Conservation (phyloP, 345 rosid species). For the Euphorbia lathyris region DNA sequence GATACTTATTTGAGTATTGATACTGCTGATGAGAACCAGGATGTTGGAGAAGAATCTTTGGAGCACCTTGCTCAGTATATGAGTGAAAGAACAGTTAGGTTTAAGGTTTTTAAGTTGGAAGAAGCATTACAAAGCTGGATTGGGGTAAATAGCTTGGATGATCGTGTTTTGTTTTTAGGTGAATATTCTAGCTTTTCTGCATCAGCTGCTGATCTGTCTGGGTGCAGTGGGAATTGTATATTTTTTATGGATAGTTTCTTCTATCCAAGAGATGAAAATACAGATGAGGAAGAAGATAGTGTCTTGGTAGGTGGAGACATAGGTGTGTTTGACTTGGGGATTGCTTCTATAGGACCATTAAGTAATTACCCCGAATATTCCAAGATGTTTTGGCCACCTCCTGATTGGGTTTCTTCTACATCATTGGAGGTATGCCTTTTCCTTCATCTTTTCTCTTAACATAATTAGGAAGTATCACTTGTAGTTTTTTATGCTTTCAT, state of each 20-base stretch:
- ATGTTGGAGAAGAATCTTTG: slow-evolving; percentile 25
- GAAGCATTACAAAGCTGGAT: slow-evolving; percentile 49
- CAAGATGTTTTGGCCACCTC: slow-evolving; percentile 89
- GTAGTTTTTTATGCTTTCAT: neutral
- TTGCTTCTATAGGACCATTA: slow-evolving; percentile 45
- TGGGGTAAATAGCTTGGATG: slow-evolving; percentile 45
- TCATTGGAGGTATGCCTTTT: slow-evolving; percentile 46
- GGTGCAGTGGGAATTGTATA: slow-evolving; percentile 53
- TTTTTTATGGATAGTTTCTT: slow-evolving; percentile 58
- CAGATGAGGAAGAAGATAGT: slow-evolving; percentile 7
- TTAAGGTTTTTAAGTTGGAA: slow-evolving; percentile 61
- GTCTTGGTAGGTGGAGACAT: slow-evolving; percentile 37
- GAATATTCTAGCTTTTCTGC: slow-evolving; percentile 75
- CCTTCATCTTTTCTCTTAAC: neutral
- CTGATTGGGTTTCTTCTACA: slow-evolving; percentile 52
- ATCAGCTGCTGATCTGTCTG: slow-evolving; percentile 42
- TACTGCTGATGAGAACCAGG: slow-evolving; percentile 34
- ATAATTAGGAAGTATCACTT: neutral
- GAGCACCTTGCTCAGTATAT: slow-evolving; percentile 38
- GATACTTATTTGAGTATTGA: slow-evolving; percentile 80
- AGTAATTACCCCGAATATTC: slow-evolving; percentile 43
- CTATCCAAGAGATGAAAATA: slow-evolving; percentile 35
- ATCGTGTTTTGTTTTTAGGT: slow-evolving; percentile 75
- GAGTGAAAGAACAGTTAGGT: slow-evolving; percentile 73
- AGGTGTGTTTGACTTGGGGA: slow-evolving; percentile 67